Base-by-base conservation (phyloP, 176 grass and related monocot species). In the Panicum miliaceum region DNA sequence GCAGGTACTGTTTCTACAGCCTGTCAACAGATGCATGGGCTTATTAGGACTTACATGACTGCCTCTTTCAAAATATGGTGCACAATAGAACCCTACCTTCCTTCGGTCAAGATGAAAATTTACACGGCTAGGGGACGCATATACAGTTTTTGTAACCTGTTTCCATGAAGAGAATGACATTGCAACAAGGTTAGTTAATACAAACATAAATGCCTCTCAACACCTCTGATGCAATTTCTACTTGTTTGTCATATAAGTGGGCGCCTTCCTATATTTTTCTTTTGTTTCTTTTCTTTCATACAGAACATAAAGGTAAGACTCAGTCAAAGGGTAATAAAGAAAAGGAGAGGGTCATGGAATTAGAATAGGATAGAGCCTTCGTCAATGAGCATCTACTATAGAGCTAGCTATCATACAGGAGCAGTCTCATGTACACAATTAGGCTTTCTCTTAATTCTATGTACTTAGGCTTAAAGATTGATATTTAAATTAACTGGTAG, bases 131-230 rank as follows among this genome's bases (percentile, higher is more conserved):
- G 96, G 96, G 48, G 96, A 99, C 64, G 96, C 96, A 82, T 90
- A 99, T 13, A 99, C 96, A 89, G 93, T 99, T 88, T 99, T 99
- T 9, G 91, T 81, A 84, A 99, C 93, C 89, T 97, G 84, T 86
- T 85, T 42, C 20, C 37, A 85, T 27, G 46, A 58, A 34, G 6
- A 79, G 3, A 82, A 59, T 7, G 50, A 59, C 51, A 40, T 18
- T 40, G 42, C 69, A 4, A 51, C n/a, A 58, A 12, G 25, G 38
- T 76, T 75, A 68, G 46, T 67, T 54, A 38, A 71, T 66, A 80
- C 13, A 38, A 73, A 50, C 14, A 26, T 56, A 81, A 61, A 70
- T 47, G 40, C 10, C 2, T 36, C 13, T 58, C 4, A 26, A 35
- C 19, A n/a, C 11, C n/a, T 43, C 50, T 25, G 7, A 56, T 45